These are phyloP conservation scores for Silene conica DNA, from an alignment of 148 eudicot species.

Conservation along the genomic window DNA sequence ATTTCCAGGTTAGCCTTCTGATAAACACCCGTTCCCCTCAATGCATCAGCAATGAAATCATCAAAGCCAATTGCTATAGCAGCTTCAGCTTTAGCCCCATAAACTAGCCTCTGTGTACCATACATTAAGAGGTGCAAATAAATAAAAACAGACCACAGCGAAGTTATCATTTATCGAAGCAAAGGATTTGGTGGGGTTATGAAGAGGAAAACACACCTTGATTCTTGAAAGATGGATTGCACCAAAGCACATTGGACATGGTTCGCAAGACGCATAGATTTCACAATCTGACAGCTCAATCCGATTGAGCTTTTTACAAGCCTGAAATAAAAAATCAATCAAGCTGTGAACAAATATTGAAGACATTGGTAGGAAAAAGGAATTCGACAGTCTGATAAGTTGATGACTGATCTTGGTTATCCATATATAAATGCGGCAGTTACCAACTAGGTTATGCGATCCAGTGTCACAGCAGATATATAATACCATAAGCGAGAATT, in stretches of 20 bases:
- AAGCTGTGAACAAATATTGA: too few species aligned
- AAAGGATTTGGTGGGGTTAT: neutral
- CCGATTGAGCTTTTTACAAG: slow-evolving; percentile 71
- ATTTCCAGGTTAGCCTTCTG: slow-evolving; percentile 60
- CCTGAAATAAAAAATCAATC: slow-evolving; percentile 36
- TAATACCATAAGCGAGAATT: too few species aligned
- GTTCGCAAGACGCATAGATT: slow-evolving; percentile 90
- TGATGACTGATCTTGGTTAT: too few species aligned
- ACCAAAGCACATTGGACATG: slow-evolving; percentile 92
- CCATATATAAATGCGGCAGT: too few species aligned
- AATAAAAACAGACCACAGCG: neutral
- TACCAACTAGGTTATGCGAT: too few species aligned
- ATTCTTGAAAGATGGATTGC: slow-evolving; percentile 73
- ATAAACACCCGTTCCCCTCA: slow-evolving; percentile 67
- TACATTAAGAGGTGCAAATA: neutral
- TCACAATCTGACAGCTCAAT: slow-evolving; percentile 76
- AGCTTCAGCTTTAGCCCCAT: slow-evolving; percentile 77
- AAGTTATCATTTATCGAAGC: neutral
- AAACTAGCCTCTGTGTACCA: slow-evolving; percentile 51
- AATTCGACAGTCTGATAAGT: too few species aligned
- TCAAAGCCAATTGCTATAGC: slow-evolving; percentile 60
- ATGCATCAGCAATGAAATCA: slow-evolving; percentile 66
- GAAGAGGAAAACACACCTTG: slow-evolving; percentile 49
- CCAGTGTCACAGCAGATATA: too few species aligned
- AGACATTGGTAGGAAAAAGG: too few species aligned